Conservation (phyloP, 768 basidiomycete genomes). For the Hericium erinaceus region DNA sequence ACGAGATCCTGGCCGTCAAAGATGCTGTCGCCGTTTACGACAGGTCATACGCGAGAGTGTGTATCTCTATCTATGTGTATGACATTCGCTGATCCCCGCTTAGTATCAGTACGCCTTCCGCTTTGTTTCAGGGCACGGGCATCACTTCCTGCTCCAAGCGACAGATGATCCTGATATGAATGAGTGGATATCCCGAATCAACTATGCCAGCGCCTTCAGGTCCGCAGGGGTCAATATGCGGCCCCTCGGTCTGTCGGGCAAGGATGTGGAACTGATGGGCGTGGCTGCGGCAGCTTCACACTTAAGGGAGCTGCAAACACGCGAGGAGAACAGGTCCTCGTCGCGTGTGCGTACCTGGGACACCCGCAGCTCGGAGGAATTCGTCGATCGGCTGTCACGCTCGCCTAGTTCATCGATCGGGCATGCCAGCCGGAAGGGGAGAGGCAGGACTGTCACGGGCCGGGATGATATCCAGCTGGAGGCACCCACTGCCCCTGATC, state of each 20-base stretch:
- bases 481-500: constrained; percentile 41
- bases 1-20: constrained; percentile 75
- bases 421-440: background rate
- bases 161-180: constrained; percentile 64
- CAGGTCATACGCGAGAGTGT: constrained; percentile 65
- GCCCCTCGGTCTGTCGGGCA: constrained; percentile 54
- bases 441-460: constrained; percentile 2
- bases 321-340: constrained; percentile 15
- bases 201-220: constrained; percentile 92
- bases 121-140: constrained; percentile 65
- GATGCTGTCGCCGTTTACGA: constrained; percentile 79
- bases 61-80: constrained; percentile 11
- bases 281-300: constrained; percentile 83
- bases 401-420: constrained; percentile 2
- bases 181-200: constrained; percentile 86
- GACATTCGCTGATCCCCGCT: background rate
- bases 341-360: constrained; percentile 31
- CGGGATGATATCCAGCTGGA: constrained; percentile 28
- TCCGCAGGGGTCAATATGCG: constrained; percentile 78
- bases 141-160: constrained; percentile 76
- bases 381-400: constrained; percentile 5
- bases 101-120: constrained; percentile 53
- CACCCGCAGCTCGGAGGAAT: constrained; percentile 12
- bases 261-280: constrained; percentile 69
- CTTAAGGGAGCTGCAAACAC: constrained; percentile 54